Percentiles rank a stretch among this genome's conserved stretches.
Evolutionary conservation across 805 yeast species (phyloP).

Genomic region (Teunomyces funiuensis): DNA sequence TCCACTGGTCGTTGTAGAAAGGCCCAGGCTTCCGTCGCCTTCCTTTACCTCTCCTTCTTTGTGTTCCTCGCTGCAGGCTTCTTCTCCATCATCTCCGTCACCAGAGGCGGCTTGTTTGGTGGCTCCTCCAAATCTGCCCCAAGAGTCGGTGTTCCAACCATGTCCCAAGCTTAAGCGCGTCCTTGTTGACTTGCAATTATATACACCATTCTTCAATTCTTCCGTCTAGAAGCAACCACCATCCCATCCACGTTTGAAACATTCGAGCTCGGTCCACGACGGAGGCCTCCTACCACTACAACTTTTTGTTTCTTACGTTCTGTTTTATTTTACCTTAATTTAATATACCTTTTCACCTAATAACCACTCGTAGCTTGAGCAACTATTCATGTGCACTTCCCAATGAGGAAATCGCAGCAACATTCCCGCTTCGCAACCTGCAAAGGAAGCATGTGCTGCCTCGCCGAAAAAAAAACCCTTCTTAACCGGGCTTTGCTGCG

Average conservation of each 20-base stretch:
- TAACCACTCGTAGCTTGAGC: too few species aligned
- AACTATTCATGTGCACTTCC: background rate
- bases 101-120: conserved; percentile 49
- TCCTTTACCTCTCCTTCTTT: conserved; percentile 81
- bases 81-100: conserved; percentile 56
- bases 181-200: background rate
- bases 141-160: conserved; percentile 85
- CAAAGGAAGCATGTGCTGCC: background rate
- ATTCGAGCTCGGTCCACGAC: background rate
- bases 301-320: conserved; percentile 5
- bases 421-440: background rate
- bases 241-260: background rate
- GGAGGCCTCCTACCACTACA: background rate
- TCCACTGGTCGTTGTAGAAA: conserved; percentile 86
- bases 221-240: background rate
- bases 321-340: conserved; percentile 1
- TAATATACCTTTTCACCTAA: too few species aligned
- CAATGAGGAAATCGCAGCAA: background rate
- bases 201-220: conserved; percentile 1
- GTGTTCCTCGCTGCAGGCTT: conserved; percentile 66
- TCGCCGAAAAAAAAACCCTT: too few species aligned
- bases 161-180: conserved; percentile 85
- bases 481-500: background rate
- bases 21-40: conserved; percentile 82
- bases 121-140: conserved; percentile 46